Base-by-base conservation (phyloP, 768 basidiomycete genomes). In the Termitomyces sp. region DNA sequence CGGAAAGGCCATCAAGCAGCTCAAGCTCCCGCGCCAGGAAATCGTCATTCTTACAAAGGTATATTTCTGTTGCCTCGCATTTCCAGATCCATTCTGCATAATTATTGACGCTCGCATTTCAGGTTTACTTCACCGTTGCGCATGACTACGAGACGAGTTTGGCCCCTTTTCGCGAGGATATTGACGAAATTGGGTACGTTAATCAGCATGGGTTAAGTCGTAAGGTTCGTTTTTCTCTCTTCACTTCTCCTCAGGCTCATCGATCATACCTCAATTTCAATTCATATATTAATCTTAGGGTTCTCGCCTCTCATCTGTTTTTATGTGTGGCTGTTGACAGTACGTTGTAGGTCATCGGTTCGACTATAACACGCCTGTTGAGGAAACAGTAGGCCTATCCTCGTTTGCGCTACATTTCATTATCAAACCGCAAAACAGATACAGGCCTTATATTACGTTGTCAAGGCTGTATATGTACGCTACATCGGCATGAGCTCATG, bases 21-120 rank as follows among this genome's bases (percentile, higher is more conserved):
- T 80, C 58, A 66, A 82, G 21, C 73, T 88, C 12, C 87, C 87
- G n/a, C 80, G 89, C 2, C 84, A 86, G 14, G 81, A 85, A 59
- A 82, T 90, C 44, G 88, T 92, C 17, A 79, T 92, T 15, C 77
- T 91, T 74, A 89, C 90, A 53, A 91, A 92, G 71, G 82, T 81
- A 53, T 60, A 53, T 7, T n/a, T n/a, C n/a, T n/a, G n/a, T n/a
- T n/a, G n/a, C 32, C n/a, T 14, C 12, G n/a, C n/a, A 5, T 11
- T 28, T n/a, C 12, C 4, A 35, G 4, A 2, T 9, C 21, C 21
- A 24, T 3, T 15, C n/a, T n/a, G n/a, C n/a, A n/a, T n/a, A 17
- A 28, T 17, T 15, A 28, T 17, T 17, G 26, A 28, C 9, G 7
- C 9, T 45, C 4, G 2, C 9, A 17, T 38, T 2, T 11, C 38